Percentiles rank a stretch among this genome's conserved stretches.
phyloP scores from a whole-genome alignment of 108 stramenopile genomes.

The Seminavis robusta region DNA sequence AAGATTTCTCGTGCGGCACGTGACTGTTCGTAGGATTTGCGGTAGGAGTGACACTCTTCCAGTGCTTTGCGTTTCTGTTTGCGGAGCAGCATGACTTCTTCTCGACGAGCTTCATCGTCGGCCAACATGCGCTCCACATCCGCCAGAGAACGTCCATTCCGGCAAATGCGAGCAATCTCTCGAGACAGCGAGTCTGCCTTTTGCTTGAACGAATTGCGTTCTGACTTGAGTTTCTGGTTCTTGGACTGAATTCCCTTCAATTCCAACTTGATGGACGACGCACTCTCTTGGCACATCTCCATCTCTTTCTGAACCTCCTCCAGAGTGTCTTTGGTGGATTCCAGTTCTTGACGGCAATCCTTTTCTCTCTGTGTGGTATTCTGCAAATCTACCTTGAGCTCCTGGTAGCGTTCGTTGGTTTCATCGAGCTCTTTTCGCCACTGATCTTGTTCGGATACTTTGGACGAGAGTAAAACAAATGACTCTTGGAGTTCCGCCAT shows the following conservation, averaged over 20 bases:
- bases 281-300: conserved; percentile 16
- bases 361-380: conserved; percentile 26
- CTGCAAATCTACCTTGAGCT: conserved; percentile 16
- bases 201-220: conserved; percentile 66
- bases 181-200: conserved; percentile 71
- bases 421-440: conserved; percentile 21
- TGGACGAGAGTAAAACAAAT: conserved; percentile 12
- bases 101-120: conserved; percentile 39
- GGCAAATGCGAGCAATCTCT: conserved; percentile 54
- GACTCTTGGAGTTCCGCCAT: conserved; percentile 43
- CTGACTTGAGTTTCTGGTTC: conserved; percentile 61
- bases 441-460: conserved; percentile 28
- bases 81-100: conserved; percentile 50
- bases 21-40: conserved; percentile 42
- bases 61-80: conserved; percentile 49
- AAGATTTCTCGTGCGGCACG: conserved; percentile 40
- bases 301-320: conserved; percentile 28
- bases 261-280: conserved; percentile 16
- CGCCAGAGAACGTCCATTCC: conserved; percentile 33
- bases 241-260: conserved; percentile 36
- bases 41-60: conserved; percentile 43
- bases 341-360: conserved; percentile 39
- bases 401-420: conserved; percentile 11
- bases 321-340: conserved; percentile 23
- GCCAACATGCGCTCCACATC: conserved; percentile 44